Percentiles rank a stretch among this genome's conserved stretches.
phyloP scores from a whole-genome alignment of 2,329 filamentous ascomycete genomes.

The Colletotrichum tropicale region DNA sequence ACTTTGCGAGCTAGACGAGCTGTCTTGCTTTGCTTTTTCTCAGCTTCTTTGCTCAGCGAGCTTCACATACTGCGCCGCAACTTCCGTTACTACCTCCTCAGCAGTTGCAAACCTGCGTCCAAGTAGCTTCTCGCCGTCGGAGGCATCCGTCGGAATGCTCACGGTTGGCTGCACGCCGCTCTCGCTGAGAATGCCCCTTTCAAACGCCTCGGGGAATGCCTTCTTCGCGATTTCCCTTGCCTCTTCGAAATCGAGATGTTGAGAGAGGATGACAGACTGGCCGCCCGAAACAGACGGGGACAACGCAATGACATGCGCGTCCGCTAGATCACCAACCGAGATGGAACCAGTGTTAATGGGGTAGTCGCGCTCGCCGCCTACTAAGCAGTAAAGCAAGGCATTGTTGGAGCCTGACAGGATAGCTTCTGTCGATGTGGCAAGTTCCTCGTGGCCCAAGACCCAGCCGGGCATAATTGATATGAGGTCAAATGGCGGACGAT shows the following conservation, averaged over 20 bases:
- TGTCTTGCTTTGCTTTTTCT: neutral
- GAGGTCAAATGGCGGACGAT: constrained; percentile 37
- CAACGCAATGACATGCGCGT: constrained; percentile 38
- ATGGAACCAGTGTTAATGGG: constrained; percentile 30
- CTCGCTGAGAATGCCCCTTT: neutral
- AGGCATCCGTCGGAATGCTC: constrained; percentile 23
- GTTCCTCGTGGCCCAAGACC: constrained; percentile 38
- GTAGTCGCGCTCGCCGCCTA: constrained; percentile 27
- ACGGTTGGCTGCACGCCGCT: neutral
- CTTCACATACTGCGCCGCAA: constrained; percentile 36
- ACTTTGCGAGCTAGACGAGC: neutral
- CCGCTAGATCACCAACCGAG: constrained; percentile 40
- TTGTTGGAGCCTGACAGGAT: constrained; percentile 33
- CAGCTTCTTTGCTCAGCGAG: constrained; percentile 12
- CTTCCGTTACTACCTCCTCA: constrained; percentile 36
- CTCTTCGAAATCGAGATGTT: neutral
- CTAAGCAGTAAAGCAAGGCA: constrained; percentile 32
- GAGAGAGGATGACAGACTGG: constrained; percentile 9
- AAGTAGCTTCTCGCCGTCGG: constrained; percentile 33
- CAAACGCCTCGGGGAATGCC: neutral
- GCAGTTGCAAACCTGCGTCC: constrained; percentile 33
- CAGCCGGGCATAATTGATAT: constrained; percentile 39
- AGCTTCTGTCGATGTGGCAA: constrained; percentile 27
- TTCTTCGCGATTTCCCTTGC: neutral
- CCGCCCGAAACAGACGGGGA: constrained; percentile 31